Base-by-base conservation (phyloP, 177 flowering plant species). In the Vitis hybrid region DNA sequence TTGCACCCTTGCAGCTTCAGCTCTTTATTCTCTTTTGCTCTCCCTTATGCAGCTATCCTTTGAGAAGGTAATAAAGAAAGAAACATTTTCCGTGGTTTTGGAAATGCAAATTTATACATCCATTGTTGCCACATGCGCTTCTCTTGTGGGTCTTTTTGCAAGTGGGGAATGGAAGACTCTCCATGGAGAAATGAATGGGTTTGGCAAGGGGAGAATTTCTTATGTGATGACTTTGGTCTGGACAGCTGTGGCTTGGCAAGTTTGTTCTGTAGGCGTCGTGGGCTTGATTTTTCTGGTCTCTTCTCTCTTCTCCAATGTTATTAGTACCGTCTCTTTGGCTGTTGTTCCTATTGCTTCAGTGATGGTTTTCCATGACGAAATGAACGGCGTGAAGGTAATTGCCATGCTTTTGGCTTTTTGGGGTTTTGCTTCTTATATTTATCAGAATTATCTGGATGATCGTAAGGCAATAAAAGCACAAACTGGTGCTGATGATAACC, bases 391-490 rank as follows among this genome's bases (percentile, higher is more conserved):
- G 38, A 91, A 90, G 83, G 64, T 86, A 58, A 81, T 90, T 54
- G 86, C 90, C 12, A 74, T 89, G 88, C 79, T 87, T 52, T 54
- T 87, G 77, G 85, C 92, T 22, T 1, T 88, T 24, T 90, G 91
- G 92, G 97, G 97, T 13, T 87, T 86, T 62, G 81, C 79, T 19
- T 77, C 86, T 62, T 90, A 89, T 66, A 71, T 82, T 11, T 86
- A 88, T 77, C 92, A 91, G 84, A 89, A 88, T 59, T 90, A 86
- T 66, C 74, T 90, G 28, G 92, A 91, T 64, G 90, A 88, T 76
- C 60, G 54, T 0, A 77, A 81, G 81, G 75, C 64, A 14, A 84
- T 76, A 71, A 67, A 58, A 71, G 15, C 51, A n/a, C 73, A 28
- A 59, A 50, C 20, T 38, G 70, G 47, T 57, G 75, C 33, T 52